Evolutionary conservation across 108 stramenopile genomes (phyloP).

Genomic region (Fragilariopsis cylindrus): DNA sequence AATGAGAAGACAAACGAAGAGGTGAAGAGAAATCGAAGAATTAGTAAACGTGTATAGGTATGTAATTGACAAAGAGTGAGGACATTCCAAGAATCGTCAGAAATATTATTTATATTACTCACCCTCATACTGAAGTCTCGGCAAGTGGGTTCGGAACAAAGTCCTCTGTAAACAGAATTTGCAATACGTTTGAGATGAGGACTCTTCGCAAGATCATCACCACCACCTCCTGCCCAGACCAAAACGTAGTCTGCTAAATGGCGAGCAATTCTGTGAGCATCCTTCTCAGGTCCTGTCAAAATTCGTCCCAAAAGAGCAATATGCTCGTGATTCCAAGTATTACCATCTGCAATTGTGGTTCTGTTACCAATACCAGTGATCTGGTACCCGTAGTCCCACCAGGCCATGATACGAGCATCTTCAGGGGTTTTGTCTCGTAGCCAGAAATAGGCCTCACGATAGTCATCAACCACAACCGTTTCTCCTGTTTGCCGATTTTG

Average conservation of each 20-base stretch:
- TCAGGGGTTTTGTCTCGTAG: constrained; percentile 95
- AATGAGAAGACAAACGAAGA: neutral
- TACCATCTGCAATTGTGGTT: constrained; percentile 98
- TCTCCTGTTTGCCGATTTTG: constrained; percentile 53
- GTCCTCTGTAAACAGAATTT: constrained; percentile 91
- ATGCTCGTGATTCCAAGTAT: constrained; percentile 99
- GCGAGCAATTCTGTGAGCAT: constrained; percentile 92
- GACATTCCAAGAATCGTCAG: too few relatives aligned
- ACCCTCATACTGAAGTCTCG: constrained; percentile 62
- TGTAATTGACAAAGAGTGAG: too few relatives aligned
- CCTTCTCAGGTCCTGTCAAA: constrained; percentile 89
- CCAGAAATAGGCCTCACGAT: constrained; percentile 99
- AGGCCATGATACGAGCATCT: constrained; percentile 97
- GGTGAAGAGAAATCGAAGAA: neutral
- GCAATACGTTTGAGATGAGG: constrained; percentile 97
- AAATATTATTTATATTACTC: constrained; percentile 8
- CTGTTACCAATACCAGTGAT: constrained; percentile 96
- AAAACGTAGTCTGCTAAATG: constrained; percentile 97
- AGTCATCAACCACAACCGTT: constrained; percentile 90
- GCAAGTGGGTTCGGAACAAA: constrained; percentile 94
- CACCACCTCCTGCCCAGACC: constrained; percentile 94
- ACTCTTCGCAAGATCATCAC: constrained; percentile 97
- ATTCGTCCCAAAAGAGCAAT: constrained; percentile 95
- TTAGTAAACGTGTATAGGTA: too few relatives aligned
- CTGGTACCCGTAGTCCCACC: constrained; percentile 97